Evolutionary conservation across 2,329 filamentous ascomycete species (phyloP).

Genomic region (Ascochyta rabiei): DNA sequence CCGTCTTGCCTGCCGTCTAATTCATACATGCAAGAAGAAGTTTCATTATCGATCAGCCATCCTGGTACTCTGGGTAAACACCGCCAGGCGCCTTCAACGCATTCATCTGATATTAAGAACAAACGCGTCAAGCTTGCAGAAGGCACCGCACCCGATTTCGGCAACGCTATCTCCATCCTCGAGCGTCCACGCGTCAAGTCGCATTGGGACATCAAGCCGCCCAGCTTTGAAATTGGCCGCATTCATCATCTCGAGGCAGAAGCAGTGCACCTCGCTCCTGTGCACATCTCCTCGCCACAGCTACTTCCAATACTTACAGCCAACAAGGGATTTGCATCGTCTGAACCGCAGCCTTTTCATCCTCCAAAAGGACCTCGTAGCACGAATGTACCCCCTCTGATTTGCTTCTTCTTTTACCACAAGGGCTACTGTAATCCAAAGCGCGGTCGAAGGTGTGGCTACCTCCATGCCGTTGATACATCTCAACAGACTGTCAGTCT

Average conservation of each 20-base stretch:
- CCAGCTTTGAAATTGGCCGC: neutral
- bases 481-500: conserved; percentile 17
- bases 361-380: conserved; percentile 5
- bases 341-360: neutral
- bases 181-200: neutral
- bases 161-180: neutral
- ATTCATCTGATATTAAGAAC: neutral
- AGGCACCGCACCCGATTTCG: neutral
- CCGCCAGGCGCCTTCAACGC: conserved; percentile 1
- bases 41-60: conserved; percentile 22
- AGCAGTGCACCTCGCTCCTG: neutral
- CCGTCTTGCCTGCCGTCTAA: neutral
- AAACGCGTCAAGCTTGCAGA: conserved; percentile 1
- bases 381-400: neutral
- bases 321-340: neutral
- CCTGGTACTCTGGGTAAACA: conserved; percentile 19
- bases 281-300: neutral
- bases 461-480: conserved; percentile 16
- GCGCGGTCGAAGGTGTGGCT: conserved; percentile 16
- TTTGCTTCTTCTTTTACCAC: conserved; percentile 37
- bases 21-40: neutral
- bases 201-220: neutral
- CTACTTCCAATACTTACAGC: neutral
- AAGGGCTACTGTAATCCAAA: conserved; percentile 23
- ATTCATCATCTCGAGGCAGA: neutral